Percentiles rank a stretch among this genome's conserved stretches.
Evolutionary conservation across 305 asterid species (phyloP).

Genomic region (Solanum hybrid): DNA sequence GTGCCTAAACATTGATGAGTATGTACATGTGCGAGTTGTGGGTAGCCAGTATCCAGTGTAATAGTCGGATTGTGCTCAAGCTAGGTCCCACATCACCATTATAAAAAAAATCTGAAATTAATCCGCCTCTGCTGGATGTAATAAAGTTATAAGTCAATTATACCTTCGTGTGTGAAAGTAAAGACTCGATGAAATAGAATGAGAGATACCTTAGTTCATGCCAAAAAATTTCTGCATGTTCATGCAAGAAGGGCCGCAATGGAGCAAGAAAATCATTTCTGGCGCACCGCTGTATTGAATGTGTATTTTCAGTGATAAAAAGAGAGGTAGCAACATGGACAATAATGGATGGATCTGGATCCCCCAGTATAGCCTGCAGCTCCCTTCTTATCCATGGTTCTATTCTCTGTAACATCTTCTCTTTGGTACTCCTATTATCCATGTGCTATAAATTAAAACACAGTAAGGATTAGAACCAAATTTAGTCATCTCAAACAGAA

Average conservation of each 20-base stretch:
- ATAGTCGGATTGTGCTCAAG: not conserved
- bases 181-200: not conserved
- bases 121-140: not conserved
- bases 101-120: not conserved
- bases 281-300: constrained; percentile 6
- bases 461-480: not conserved
- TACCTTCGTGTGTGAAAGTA: not conserved
- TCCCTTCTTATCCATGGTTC: constrained; percentile 54
- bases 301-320: constrained; percentile 21
- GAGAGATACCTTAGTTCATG: constrained; percentile 44
- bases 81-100: not conserved
- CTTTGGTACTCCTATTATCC: constrained; percentile 14
- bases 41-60: not conserved
- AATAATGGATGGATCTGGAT: constrained; percentile 53
- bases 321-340: constrained; percentile 48
- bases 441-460: constrained; percentile 24
- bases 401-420: constrained; percentile 26
- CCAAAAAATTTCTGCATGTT: constrained; percentile 37
- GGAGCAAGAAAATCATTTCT: constrained; percentile 39
- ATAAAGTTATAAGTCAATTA: not conserved
- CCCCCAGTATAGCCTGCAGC: constrained; percentile 49
- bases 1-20: not conserved
- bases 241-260: constrained; percentile 43
- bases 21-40: not conserved
- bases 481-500: not conserved